Conservation (phyloP, 169 alveolate genomes). For the Babesia bigemina region DNA sequence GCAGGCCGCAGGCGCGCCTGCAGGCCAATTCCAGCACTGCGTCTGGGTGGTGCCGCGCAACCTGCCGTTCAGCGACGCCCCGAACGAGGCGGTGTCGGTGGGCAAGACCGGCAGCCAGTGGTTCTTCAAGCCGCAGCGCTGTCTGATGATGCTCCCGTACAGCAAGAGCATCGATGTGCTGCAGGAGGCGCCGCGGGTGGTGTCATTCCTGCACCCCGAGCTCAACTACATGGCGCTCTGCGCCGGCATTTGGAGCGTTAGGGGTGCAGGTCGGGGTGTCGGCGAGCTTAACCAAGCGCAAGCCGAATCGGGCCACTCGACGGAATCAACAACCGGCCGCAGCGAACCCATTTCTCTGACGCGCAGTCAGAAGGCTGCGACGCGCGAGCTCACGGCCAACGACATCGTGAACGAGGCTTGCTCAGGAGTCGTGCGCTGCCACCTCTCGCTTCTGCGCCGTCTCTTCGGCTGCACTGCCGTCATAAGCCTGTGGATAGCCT, state of each 20-base stretch:
- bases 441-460: constrained; percentile 39
- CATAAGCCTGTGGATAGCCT: constrained; percentile 60
- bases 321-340: constrained; percentile 18
- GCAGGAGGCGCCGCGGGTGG: constrained; percentile 42
- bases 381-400: constrained; percentile 38
- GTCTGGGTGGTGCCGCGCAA: constrained; percentile 66
- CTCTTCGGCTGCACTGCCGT: constrained; percentile 51
- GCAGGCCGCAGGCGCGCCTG: neutral
- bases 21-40: constrained; percentile 33
- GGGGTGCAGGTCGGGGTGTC: neutral
- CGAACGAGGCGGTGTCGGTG: constrained; percentile 7
- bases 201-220: constrained; percentile 66
- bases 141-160: constrained; percentile 59
- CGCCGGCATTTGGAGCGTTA: constrained; percentile 61
- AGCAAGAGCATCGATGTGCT: constrained; percentile 39
- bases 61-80: constrained; percentile 8
- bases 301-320: neutral
- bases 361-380: constrained; percentile 70
- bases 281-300: constrained; percentile 1
- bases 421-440: constrained; percentile 39
- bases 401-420: constrained; percentile 59
- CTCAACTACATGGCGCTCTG: constrained; percentile 56
- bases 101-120: constrained; percentile 46
- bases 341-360: constrained; percentile 46
- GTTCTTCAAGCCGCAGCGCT: constrained; percentile 54